These are phyloP conservation scores for Brassica hybrid DNA, from an alignment of 441 rosid species.

Conservation along the genomic window DNA sequence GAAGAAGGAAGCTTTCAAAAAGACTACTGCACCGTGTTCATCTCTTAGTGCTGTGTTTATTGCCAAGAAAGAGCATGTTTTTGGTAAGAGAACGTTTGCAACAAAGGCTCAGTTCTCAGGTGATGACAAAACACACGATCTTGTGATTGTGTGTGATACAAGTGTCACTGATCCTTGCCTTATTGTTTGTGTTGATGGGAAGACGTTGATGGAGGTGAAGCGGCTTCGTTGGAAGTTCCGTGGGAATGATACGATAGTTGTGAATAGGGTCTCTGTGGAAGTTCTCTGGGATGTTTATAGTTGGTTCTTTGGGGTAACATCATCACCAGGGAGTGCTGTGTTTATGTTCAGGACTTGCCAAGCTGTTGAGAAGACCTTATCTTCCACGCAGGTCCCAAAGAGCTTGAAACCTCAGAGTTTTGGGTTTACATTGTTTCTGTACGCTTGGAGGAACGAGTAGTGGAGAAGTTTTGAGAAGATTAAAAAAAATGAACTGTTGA, in stretches of 20 bases:
- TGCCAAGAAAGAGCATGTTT: slow-evolving; percentile 68
- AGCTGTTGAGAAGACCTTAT: slow-evolving; percentile 65
- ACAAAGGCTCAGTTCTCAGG: slow-evolving; percentile 64
- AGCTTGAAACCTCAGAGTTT: slow-evolving; percentile 66
- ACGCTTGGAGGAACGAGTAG: slow-evolving; percentile 90
- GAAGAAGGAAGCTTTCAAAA: slow-evolving; percentile 81
- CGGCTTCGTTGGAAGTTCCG: slow-evolving; percentile 83
- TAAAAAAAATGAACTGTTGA: slow-evolving; percentile 47
- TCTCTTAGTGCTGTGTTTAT: slow-evolving; percentile 51
- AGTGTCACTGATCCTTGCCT: slow-evolving; percentile 61
- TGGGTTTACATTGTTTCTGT: slow-evolving; percentile 76
- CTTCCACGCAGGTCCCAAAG: slow-evolving; percentile 50
- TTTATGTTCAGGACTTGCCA: slow-evolving; percentile 85
- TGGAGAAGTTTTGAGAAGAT: slow-evolving; percentile 43
- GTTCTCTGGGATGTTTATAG: slow-evolving; percentile 87
- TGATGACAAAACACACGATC: slow-evolving; percentile 62
- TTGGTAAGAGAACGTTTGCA: slow-evolving; percentile 62
- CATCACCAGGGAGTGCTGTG: slow-evolving; percentile 71
- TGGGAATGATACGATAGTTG: slow-evolving; percentile 76
- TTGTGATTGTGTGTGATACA: slow-evolving; percentile 72
- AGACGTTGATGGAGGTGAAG: slow-evolving; percentile 75
- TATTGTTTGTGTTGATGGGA: slow-evolving; percentile 68
- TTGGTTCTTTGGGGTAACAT: slow-evolving; percentile 75
- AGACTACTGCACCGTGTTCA: slow-evolving; percentile 48
- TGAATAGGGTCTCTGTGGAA: slow-evolving; percentile 71